Evolutionary conservation across 768 basidiomycete genomes (phyloP).

Genomic region (Termitomyces sp.): DNA sequence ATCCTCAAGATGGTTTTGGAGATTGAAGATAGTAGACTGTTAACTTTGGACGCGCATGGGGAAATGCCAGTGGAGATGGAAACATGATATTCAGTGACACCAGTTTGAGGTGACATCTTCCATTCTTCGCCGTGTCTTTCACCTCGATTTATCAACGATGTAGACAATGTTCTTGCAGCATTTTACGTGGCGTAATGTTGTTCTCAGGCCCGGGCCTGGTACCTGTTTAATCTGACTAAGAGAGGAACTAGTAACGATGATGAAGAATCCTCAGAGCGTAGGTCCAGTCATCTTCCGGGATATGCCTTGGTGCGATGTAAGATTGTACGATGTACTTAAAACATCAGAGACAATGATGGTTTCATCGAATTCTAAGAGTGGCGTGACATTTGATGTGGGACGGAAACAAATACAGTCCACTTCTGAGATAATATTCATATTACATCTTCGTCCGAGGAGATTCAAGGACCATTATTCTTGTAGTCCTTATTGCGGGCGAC

Average conservation of each 20-base stretch:
- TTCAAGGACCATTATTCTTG: background rate
- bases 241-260: background rate
- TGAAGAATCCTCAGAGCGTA: background rate
- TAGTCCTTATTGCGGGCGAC: background rate
- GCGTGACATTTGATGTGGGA: background rate
- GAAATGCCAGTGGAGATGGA: no score
- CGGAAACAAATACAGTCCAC: background rate
- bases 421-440: background rate
- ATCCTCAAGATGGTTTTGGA: no score
- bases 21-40: no score
- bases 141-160: background rate
- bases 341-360: background rate
- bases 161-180: background rate
- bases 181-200: background rate
- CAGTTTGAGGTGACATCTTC: background rate
- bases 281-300: background rate
- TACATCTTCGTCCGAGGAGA: background rate
- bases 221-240: background rate
- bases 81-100: no score
- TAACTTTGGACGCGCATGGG: no score
- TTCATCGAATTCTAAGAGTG: background rate
- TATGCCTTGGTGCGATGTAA: background rate
- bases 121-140: background rate
- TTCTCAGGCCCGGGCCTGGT: background rate
- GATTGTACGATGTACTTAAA: background rate